Base-by-base conservation (phyloP, 768 basidiomycete species). In the Suillus plorans region DNA sequence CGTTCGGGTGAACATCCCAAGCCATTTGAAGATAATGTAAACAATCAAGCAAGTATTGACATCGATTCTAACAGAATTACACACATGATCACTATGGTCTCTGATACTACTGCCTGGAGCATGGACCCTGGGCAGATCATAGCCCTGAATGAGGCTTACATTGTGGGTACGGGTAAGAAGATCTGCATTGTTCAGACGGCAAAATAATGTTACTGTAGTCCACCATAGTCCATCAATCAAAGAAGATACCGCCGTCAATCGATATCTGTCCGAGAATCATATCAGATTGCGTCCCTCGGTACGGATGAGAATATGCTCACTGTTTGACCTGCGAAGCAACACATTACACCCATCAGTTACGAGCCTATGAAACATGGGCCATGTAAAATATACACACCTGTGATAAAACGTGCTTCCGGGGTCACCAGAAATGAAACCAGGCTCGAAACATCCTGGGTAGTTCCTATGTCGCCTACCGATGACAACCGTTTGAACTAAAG, bases 361-460 rank as follows among this genome's bases (percentile, higher is more conserved):
- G 53, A 62, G 18, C 8, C 22, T 16, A 18, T 25, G 22, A 49
- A 22, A 39, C 12, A 6, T 3, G 36, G 6, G 3, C 22, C 37
- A n/a, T 50, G 4, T 16, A 20, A n/a, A 5, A 60, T 65, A 16
- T 65, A 75, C 79, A 20, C 64, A 75, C 79, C 79, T 55, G 78
- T 80, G 63, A 81, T 52, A 25, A 71, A 76, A 64, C 69, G 69
- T 14, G 80, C 73, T 22, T 77, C 74, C 6, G 74, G 71, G 2
- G 76, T 77, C 1, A 64, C 76, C 22, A 81, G 67, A 65, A 74
- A 81, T 6, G 76, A 71, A 5, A 81, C 81, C 0, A 81, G 71
- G 20, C 64, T 69, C 1, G 78, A 79, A 22, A 81, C 50, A 41
- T 80, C 81, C 9, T 74, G 65, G 37, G 73, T 18, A 7, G 34